These are phyloP conservation scores for Lasiodiplodia theobromae DNA, from an alignment of 2,329 filamentous ascomycete species.

Conservation along the genomic window DNA sequence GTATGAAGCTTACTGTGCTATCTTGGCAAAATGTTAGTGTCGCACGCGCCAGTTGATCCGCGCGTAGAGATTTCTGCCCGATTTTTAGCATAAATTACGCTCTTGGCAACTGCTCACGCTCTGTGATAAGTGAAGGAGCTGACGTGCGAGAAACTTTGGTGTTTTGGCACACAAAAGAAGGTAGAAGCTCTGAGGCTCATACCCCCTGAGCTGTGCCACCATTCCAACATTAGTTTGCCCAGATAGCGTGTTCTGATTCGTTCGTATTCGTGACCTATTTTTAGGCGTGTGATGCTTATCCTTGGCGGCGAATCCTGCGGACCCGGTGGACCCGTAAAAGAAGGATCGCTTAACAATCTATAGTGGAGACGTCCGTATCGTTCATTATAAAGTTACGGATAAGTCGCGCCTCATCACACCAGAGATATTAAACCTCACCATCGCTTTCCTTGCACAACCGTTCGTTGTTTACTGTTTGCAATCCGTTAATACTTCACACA, in stretches of 20 bases:
- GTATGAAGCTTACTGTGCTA: neutral
- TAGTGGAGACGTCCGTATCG: conserved; percentile 17
- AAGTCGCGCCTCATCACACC: neutral
- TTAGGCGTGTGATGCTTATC: neutral
- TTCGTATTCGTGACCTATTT: conserved; percentile 8
- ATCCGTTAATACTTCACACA: neutral
- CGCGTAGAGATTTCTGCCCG: neutral
- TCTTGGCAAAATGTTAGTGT: neutral
- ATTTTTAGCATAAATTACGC: neutral
- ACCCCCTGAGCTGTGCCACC: conserved; percentile 2
- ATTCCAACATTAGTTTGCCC: conserved; percentile 5
- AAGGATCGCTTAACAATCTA: conserved; percentile 10
- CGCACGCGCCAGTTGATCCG: conserved; percentile 5
- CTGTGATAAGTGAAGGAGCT: neutral
- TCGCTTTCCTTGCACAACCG: neutral
- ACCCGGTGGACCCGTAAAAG: neutral
- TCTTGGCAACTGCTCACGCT: neutral
- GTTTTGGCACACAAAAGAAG: neutral
- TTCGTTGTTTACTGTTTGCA: neutral
- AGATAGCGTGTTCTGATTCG: neutral
- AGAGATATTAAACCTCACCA: conserved; percentile 5
- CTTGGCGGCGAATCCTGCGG: conserved; percentile 17
- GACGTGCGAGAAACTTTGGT: neutral
- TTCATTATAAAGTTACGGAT: conserved; percentile 15
- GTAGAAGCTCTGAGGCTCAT: neutral